Percentiles rank a stretch among this genome's conserved stretches.
Conservation (phyloP, 495 filamentous ascomycete species). For the Chaetomium cochliodes region DNA sequence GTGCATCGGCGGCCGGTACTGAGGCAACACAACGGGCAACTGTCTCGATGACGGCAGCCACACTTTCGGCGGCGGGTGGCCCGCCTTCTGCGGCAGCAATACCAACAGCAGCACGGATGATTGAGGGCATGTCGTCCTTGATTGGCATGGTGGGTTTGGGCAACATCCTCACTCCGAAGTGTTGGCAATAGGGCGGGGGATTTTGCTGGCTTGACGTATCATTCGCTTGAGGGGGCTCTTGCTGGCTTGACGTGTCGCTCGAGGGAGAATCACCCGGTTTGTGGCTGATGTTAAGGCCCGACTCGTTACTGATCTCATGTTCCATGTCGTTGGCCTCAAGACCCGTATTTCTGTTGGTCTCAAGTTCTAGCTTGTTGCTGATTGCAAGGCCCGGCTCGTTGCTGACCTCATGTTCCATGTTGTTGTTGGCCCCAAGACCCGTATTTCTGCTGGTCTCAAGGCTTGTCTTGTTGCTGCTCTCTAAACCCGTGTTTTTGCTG, state of each 20-base stretch:
- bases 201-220: background rate
- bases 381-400: background rate
- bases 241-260: background rate
- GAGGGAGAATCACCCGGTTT: background rate
- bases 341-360: too few species aligned
- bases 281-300: background rate
- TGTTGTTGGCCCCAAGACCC: background rate
- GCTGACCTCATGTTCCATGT: background rate
- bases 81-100: background rate
- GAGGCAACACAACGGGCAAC: background rate
- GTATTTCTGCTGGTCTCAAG: too few species aligned
- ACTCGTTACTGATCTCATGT: background rate
- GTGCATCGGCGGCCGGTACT: background rate
- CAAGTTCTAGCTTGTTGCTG: background rate
- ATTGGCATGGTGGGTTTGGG: background rate
- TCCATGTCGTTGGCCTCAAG: background rate
- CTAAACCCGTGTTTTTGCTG: background rate
- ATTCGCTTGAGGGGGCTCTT: too few species aligned
- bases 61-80: background rate
- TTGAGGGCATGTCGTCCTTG: background rate
- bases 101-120: background rate
- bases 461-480: background rate
- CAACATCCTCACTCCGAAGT: background rate
- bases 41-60: background rate
- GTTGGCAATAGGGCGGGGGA: background rate